Conservation (phyloP, 169 alveolate species). For the Cryptosporidium parvum region DNA sequence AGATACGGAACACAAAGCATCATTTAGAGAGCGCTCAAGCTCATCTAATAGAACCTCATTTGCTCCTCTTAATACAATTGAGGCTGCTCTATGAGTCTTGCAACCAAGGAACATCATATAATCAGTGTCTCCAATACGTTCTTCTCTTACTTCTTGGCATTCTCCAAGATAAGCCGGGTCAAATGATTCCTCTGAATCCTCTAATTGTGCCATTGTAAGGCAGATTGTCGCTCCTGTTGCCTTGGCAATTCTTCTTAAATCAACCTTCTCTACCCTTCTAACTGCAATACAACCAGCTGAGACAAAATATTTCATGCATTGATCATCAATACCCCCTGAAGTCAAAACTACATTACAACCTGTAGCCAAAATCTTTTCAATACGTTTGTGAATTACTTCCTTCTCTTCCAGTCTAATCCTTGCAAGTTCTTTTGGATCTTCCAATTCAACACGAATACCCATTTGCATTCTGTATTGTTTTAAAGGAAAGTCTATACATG, state of each 20-base stretch:
- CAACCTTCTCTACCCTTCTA: conserved; percentile 96
- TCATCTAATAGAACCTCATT: conserved; percentile 97
- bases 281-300: conserved; percentile 97
- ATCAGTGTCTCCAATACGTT: conserved; percentile 98
- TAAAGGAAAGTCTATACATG: conserved; percentile 96
- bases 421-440: conserved; percentile 97
- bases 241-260: conserved; percentile 95
- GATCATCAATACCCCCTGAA: conserved; percentile 98
- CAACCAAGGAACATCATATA: conserved; percentile 95
- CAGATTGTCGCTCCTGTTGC: conserved; percentile 93
- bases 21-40: conserved; percentile 97
- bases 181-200: conserved; percentile 96
- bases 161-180: conserved; percentile 92
- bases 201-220: conserved; percentile 91
- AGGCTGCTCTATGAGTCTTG: conserved; percentile 86
- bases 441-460: conserved; percentile 95
- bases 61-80: conserved; percentile 97
- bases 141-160: conserved; percentile 93
- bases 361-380: conserved; percentile 93
- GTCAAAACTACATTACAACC: conserved; percentile 99
- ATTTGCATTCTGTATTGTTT: conserved; percentile 95
- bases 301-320: conserved; percentile 97
- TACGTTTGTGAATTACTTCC: conserved; percentile 96
- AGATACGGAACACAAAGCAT: conserved; percentile 96
- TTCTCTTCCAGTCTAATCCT: conserved; percentile 95